Base-by-base conservation (phyloP, 2,329 filamentous ascomycete species). In the Bipolaris cookei region DNA sequence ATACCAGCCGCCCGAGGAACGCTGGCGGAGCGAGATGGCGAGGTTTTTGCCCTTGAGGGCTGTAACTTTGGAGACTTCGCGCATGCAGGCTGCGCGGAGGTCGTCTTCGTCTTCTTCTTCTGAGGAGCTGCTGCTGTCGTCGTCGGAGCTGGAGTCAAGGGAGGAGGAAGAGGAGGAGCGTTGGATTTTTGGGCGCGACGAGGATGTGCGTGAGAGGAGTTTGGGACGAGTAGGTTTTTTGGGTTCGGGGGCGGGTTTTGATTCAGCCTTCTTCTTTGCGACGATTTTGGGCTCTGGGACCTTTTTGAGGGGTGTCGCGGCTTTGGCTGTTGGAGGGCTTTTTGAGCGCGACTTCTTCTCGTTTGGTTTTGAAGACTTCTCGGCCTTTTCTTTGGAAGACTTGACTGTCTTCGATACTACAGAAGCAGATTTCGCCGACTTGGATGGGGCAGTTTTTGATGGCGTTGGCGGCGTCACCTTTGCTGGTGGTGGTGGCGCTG, bases 1-100 rank as follows among this genome's bases (percentile, higher is more conserved):
- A 47, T 71, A 71, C 66, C 67, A 71, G 10, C 56, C 59, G 14
- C 63, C 63, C 1, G 39, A 57, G 21, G 65, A 69, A 2, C 65
- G 62, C 42, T 71, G 65, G 44, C 65, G 65, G 32, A 66, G 47
- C 6, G 61, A 61, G 20, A 71, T 53, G 0, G 66, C 59, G 2
- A 71, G 63, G 16, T 56, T 61, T 16, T 64, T 61, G 7, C 66
- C 68, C n/a, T 65, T 60, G 7, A 71, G 60, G 0, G 64, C 68
- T 0, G 67, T 70, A 8, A 70, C 54, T 25, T 62, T 64, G 5
- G 41, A 47, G 16, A 58, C 52, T 58, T 66, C 59, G n/a, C 53
- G 55, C 4, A 61, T 28, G n/a, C 52, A 61, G 7, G 55, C 49
- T 13, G 59, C 51, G 41, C 56, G 43, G 32, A 61, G 20, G 28